A percentile compares a stretch with the other conserved stretches of the same genome.
phyloP scores from a whole-genome alignment of 352 stramenopile species.

The Phytophthora litchii region DNA sequence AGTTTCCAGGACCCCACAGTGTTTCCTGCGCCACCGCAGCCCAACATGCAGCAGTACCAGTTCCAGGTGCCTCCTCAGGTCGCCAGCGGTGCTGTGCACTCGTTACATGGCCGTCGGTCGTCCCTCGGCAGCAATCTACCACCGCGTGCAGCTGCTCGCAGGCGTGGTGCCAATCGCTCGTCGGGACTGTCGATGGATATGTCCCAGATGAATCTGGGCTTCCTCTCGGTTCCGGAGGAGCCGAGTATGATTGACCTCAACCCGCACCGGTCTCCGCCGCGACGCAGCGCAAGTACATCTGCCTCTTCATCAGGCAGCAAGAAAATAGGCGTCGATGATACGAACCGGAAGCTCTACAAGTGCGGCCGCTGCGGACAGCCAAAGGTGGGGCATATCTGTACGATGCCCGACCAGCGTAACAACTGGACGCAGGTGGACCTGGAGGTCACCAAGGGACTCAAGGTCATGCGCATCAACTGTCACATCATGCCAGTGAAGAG shows the following conservation, averaged over 20 bases:
- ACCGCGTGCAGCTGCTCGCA: constrained; percentile 32
- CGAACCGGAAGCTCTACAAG: constrained; percentile 86
- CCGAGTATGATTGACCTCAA: constrained; percentile 51
- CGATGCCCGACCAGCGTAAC: constrained; percentile 85
- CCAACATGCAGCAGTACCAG: constrained; percentile 47
- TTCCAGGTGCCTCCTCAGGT: constrained; percentile 66
- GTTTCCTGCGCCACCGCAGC: constrained; percentile 26
- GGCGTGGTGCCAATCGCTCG: constrained; percentile 51
- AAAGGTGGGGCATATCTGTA: constrained; percentile 88
- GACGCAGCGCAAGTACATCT: constrained; percentile 26
- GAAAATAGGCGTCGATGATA: constrained; percentile 40
- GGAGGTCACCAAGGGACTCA: constrained; percentile 78
- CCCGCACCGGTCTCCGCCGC: constrained; percentile 32
- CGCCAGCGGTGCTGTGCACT: constrained; percentile 59
- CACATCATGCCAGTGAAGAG: constrained; percentile 75
- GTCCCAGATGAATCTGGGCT: constrained; percentile 79
- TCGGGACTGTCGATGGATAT: constrained; percentile 85
- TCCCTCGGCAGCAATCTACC: constrained; percentile 56
- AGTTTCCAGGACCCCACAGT: constrained; percentile 41
- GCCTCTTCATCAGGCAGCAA: constrained; percentile 33
- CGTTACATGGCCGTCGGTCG: constrained; percentile 53
- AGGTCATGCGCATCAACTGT: constrained; percentile 75
- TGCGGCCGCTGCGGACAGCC: constrained; percentile 84
- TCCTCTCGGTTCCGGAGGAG: constrained; percentile 71
- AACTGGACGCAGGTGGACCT: constrained; percentile 85